These are phyloP conservation scores for Anisodus acutangulus DNA, from an alignment of 257 asterid species.

Conservation along the genomic window DNA sequence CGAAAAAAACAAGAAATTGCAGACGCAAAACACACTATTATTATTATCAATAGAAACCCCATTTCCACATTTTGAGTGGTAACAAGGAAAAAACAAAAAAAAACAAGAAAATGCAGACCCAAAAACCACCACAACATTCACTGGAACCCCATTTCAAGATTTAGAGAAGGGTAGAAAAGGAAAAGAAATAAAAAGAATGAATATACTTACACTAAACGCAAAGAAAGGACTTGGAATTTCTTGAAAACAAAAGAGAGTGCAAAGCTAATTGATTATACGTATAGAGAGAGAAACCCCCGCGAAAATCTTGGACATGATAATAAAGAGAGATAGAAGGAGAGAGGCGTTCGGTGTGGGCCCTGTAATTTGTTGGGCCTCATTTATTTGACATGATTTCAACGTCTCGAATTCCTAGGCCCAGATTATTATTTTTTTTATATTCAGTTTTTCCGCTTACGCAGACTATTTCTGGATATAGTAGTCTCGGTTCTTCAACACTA, in stretches of 20 bases:
- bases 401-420: conserved; percentile 54
- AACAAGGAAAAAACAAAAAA: not conserved
- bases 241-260: no score
- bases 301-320: conserved; percentile 43
- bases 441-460: no score
- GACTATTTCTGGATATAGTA: no score
- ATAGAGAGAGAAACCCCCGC: no score
- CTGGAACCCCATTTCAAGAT: not conserved
- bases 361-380: conserved; percentile 17
- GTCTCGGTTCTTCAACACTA: no score
- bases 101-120: conserved; percentile 8
- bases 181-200: not conserved
- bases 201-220: conserved; percentile 61
- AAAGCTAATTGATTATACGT: not conserved
- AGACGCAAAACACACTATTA: no score
- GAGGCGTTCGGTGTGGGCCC: conserved; percentile 10
- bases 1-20: no score
- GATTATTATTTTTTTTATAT: not conserved
- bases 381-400: conserved; percentile 36
- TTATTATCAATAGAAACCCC: no score
- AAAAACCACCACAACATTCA: not conserved
- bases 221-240: conserved; percentile 48
- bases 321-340: not conserved
- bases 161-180: conserved; percentile 10
- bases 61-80: no score